Evolutionary conservation across 2,329 filamentous ascomycete genomes (phyloP).

Genomic region (Pseudogymnoascus sp.): DNA sequence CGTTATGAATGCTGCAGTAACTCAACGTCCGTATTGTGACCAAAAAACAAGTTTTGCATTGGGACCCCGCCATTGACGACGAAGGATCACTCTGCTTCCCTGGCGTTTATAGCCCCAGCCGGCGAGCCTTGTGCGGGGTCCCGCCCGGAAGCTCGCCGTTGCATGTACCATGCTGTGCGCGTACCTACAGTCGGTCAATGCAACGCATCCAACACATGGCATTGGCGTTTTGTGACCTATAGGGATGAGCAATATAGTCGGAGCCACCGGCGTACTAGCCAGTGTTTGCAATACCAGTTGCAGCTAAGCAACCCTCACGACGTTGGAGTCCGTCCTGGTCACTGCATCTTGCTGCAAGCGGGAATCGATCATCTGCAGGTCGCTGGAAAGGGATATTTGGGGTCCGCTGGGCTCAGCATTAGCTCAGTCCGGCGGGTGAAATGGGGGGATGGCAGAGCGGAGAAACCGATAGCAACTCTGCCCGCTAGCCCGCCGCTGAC

Average conservation of each 20-base stretch:
- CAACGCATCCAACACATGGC: constrained; percentile 5
- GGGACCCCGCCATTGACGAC: neutral
- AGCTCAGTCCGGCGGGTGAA: neutral
- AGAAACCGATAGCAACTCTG: neutral
- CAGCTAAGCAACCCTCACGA: neutral
- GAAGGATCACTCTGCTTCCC: neutral
- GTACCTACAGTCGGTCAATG: constrained; percentile 7
- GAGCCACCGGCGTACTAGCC: neutral
- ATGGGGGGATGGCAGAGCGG: neutral
- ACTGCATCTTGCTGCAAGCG: constrained; percentile 3
- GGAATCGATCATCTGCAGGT: constrained; percentile 4
- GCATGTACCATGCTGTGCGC: constrained; percentile 5
- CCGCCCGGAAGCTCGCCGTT: neutral
- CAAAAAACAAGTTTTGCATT: constrained; percentile 5
- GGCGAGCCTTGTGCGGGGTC: neutral
- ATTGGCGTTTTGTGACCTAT: neutral
- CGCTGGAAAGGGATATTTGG: neutral
- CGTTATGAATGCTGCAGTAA: neutral
- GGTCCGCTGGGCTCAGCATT: neutral
- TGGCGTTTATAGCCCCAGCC: neutral
- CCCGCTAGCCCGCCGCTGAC: neutral
- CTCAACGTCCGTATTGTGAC: neutral
- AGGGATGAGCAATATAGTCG: neutral
- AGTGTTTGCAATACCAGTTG: neutral
- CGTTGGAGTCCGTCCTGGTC: neutral